A percentile compares a stretch with the other conserved stretches of the same genome.
Evolutionary conservation across 2,329 filamentous ascomycete genomes (phyloP).

Genomic region (Diaporthe sp.): DNA sequence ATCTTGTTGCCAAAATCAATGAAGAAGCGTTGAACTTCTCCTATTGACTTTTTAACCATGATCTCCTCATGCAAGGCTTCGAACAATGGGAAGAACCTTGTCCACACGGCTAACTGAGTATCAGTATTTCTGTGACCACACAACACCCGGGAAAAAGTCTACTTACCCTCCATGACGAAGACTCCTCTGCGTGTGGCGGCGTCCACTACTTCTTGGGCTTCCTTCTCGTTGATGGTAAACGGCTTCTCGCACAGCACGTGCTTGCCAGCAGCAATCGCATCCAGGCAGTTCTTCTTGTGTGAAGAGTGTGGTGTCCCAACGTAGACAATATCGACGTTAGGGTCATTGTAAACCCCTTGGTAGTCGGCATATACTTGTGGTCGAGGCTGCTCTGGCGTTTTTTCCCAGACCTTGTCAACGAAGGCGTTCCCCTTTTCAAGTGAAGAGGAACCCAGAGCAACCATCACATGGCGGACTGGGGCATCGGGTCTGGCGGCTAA

Average conservation of each 20-base stretch:
- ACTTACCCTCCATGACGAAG: slow-evolving; percentile 45
- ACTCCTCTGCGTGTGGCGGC: slow-evolving; percentile 45
- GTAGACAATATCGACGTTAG: slow-evolving; percentile 48
- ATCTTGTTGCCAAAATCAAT: slow-evolving; percentile 45
- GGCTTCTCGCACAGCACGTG: slow-evolving; percentile 51
- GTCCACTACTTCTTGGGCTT: slow-evolving; percentile 42
- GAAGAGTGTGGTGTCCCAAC: slow-evolving; percentile 49
- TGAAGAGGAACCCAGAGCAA: slow-evolving; percentile 27
- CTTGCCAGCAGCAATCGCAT: slow-evolving; percentile 48
- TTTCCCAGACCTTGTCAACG: slow-evolving; percentile 5
- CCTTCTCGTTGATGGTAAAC: slow-evolving; percentile 45
- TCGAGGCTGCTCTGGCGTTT: not conserved
- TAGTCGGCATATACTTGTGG: slow-evolving; percentile 43
- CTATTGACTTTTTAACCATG: slow-evolving; percentile 38
- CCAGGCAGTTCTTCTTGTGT: slow-evolving; percentile 48
- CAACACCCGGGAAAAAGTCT: not conserved
- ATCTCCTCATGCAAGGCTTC: slow-evolving; percentile 41
- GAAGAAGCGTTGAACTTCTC: slow-evolving; percentile 41
- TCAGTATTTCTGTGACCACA: slow-evolving; percentile 39
- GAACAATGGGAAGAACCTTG: slow-evolving; percentile 47
- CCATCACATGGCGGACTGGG: slow-evolving; percentile 17
- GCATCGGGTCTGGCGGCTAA: slow-evolving; percentile 14
- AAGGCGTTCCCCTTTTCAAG: slow-evolving; percentile 26
- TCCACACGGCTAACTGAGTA: slow-evolving; percentile 45
- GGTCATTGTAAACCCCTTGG: slow-evolving; percentile 44